Conservation (phyloP, 169 alveolate species). For the Eimeria maxima region DNA sequence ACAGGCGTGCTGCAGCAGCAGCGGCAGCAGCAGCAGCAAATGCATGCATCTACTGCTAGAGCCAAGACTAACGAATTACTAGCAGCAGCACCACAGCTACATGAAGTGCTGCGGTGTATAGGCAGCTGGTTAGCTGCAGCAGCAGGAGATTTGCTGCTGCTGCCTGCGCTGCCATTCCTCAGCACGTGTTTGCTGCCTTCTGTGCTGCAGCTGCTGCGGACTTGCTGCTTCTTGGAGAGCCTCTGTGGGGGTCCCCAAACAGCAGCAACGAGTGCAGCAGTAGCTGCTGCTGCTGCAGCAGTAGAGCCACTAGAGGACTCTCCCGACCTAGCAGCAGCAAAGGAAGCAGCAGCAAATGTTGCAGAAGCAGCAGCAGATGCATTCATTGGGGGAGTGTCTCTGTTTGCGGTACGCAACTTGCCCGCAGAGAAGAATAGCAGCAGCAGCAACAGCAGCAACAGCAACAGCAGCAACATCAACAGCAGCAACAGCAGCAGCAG, state of each 20-base stretch:
- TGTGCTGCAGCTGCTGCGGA: background rate
- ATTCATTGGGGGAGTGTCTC: background rate
- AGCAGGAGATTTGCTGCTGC: constrained; percentile 46
- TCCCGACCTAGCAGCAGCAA: background rate
- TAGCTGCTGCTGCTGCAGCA: constrained; percentile 4
- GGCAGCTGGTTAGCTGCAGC: constrained; percentile 29
- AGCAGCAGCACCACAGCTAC: constrained; percentile 32
- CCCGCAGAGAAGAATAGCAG: background rate
- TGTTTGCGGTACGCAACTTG: constrained; percentile 19
- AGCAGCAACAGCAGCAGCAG: no score
- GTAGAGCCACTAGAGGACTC: background rate
- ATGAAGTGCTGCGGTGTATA: constrained; percentile 43
- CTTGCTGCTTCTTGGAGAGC: constrained; percentile 37
- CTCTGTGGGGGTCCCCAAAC: background rate
- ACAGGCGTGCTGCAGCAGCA: no score
- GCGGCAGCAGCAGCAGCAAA: constrained; percentile 36
- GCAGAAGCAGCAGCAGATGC: constrained; percentile 45
- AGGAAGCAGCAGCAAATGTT: background rate
- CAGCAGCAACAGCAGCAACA: constrained; percentile 32
- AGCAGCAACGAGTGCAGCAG: constrained; percentile 25
- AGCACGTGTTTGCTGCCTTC: constrained; percentile 21
- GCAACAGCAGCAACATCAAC: no score
- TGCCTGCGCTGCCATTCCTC: constrained; percentile 17
- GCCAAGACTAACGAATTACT: background rate
- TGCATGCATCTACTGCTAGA: background rate